Conservation (phyloP, 2,329 filamentous ascomycete species). For the Alternaria alternata region DNA sequence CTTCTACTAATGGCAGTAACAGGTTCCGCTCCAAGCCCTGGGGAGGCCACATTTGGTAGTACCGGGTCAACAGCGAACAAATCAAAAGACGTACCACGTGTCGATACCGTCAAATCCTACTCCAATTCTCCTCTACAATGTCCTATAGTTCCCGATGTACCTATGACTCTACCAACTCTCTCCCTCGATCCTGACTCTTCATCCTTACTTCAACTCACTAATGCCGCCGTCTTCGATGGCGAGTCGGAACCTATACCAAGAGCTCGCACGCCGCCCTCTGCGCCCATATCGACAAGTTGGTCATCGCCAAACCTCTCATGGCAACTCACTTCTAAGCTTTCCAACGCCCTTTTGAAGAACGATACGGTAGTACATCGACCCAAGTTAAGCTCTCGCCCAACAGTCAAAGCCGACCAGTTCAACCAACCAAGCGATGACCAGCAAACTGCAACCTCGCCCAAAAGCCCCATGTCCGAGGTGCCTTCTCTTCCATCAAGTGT, state of each 20-base stretch:
- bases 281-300: conserved; percentile 32
- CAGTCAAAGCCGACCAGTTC: conserved; percentile 25
- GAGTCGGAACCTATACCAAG: conserved; percentile 43
- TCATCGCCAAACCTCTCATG: conserved; percentile 42
- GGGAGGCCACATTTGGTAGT: conserved; percentile 12
- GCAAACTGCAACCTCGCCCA: conserved; percentile 7
- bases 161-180: conserved; percentile 17
- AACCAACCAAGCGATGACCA: conserved; percentile 12
- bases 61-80: conserved; percentile 23
- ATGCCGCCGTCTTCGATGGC: conserved; percentile 43
- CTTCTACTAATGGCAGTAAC: conserved; percentile 1
- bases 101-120: conserved; percentile 7
- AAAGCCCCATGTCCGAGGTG: conserved; percentile 24
- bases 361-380: conserved; percentile 45
- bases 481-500: conserved; percentile 40
- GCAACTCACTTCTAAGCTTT: conserved; percentile 38
- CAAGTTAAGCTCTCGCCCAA: conserved; percentile 40
- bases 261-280: conserved; percentile 16
- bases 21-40: conserved; percentile 28
- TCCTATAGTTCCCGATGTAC: conserved; percentile 25
- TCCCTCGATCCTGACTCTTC: conserved; percentile 24
- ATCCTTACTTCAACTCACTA: conserved; percentile 36
- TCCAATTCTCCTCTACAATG: conserved; percentile 17
- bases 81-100: conserved; percentile 24
- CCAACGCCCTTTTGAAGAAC: conserved; percentile 37